Evolutionary conservation across 2,329 filamentous ascomycete genomes (phyloP).

Genomic region (Microcyclosporella mali): DNA sequence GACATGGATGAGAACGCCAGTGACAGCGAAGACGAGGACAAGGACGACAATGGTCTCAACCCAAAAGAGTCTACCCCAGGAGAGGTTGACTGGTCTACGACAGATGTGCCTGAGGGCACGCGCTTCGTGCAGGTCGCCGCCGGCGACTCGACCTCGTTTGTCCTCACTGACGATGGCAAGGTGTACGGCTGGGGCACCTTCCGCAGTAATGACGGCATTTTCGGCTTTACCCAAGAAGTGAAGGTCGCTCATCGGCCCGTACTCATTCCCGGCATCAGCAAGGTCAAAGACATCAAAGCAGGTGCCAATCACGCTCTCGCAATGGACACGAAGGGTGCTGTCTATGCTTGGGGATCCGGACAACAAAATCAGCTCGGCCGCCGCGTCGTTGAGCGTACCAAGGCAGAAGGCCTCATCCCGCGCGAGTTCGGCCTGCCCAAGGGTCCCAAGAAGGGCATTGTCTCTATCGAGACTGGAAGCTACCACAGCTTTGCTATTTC

Average conservation of each 20-base stretch:
- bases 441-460: constrained; percentile 46
- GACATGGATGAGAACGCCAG: constrained; percentile 51
- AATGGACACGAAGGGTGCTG: constrained; percentile 57
- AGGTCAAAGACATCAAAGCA: constrained; percentile 57
- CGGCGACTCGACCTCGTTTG: constrained; percentile 69
- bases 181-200: constrained; percentile 85
- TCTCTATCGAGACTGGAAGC: constrained; percentile 61
- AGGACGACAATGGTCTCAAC: constrained; percentile 60
- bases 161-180: constrained; percentile 64
- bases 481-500: constrained; percentile 77
- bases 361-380: constrained; percentile 67
- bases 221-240: constrained; percentile 55
- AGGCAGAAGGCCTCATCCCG: constrained; percentile 50
- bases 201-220: constrained; percentile 60
- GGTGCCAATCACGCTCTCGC: constrained; percentile 68
- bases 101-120: constrained; percentile 48
- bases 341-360: constrained; percentile 66
- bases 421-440: constrained; percentile 51
- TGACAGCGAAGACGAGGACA: constrained; percentile 49
- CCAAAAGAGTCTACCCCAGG: constrained; percentile 64
- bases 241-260: constrained; percentile 48
- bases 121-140: constrained; percentile 63
- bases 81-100: constrained; percentile 29
- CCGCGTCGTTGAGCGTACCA: constrained; percentile 55
- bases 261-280: constrained; percentile 58